phyloP scores from a whole-genome alignment of 108 stramenopile genomes.

The Mayamaea pseudoterrestris region DNA sequence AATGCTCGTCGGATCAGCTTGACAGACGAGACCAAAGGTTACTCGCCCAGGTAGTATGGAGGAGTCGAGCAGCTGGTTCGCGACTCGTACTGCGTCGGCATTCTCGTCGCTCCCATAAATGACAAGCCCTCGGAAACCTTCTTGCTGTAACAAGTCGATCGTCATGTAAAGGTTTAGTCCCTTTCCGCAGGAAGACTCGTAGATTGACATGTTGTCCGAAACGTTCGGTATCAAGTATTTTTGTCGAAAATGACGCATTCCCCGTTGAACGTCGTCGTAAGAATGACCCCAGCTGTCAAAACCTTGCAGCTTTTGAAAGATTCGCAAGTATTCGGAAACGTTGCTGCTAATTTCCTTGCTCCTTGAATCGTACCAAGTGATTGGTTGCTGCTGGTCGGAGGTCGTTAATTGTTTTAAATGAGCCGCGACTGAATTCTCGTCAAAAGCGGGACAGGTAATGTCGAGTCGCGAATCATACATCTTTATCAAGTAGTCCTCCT shows the following conservation, averaged over 20 bases:
- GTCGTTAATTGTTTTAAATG: no score
- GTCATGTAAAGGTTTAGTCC: constrained; percentile 19
- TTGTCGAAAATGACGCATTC: no score
- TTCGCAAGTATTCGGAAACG: no score
- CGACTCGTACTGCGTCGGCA: background rate
- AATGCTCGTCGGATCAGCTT: constrained; percentile 20
- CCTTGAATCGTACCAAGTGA: no score
- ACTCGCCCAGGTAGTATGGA: background rate
- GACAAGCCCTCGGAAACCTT: constrained; percentile 6
- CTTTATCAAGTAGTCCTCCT: no score
- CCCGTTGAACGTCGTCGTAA: constrained; percentile 7
- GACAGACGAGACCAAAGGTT: constrained; percentile 18
- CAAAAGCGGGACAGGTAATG: no score
- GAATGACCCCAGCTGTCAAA: constrained; percentile 9
- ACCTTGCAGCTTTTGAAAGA: no score
- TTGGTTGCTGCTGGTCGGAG: no score
- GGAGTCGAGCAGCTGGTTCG: background rate
- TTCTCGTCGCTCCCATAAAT: constrained; percentile 28
- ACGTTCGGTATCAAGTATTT: no score
- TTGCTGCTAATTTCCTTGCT: no score
- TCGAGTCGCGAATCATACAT: no score
- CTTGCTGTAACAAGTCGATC: constrained; percentile 17
- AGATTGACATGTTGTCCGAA: constrained; percentile 11
- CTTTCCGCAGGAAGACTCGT: constrained; percentile 17
- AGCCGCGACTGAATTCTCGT: no score